phyloP scores from a whole-genome alignment of 352 stramenopile genomes.

The Plasmopara muralis region DNA sequence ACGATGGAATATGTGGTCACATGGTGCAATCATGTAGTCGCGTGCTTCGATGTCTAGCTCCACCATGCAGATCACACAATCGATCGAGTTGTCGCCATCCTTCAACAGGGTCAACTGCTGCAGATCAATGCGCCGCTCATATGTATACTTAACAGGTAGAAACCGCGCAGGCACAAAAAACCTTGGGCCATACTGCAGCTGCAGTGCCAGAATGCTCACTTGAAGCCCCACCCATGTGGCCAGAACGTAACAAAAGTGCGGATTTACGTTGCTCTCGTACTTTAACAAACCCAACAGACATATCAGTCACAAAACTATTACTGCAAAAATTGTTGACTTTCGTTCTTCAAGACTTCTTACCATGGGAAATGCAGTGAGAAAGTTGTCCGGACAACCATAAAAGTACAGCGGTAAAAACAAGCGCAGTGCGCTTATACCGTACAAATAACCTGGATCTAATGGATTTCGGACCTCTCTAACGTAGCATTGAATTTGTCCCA shows the following conservation, averaged over 20 bases:
- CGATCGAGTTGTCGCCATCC: conserved; percentile 58
- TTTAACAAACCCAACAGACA: conserved; percentile 9
- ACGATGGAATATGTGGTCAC: conserved; percentile 94
- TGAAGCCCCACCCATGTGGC: conserved; percentile 90
- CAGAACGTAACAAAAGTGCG: conserved; percentile 67
- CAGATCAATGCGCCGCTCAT: conserved; percentile 82
- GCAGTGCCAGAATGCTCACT: conserved; percentile 86
- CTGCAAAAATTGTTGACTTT: conserved; percentile 17
- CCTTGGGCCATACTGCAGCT: conserved; percentile 89
- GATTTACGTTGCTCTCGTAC: conserved; percentile 68
- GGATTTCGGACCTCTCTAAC: conserved; percentile 87
- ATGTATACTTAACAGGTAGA: conserved; percentile 96
- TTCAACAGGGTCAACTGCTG: conserved; percentile 63
- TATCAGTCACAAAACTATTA: too few species aligned
- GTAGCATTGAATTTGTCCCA: background rate
- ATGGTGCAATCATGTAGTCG: conserved; percentile 96
- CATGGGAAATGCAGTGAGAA: conserved; percentile 83
- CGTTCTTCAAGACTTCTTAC: conserved; percentile 51
- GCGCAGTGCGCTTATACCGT: conserved; percentile 90
- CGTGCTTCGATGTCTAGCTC: conserved; percentile 66
- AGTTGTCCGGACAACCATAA: conserved; percentile 91
- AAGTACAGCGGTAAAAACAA: conserved; percentile 95
- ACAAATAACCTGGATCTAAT: conserved; percentile 92
- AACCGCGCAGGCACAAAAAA: conserved; percentile 95
- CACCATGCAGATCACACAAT: conserved; percentile 87